Base-by-base conservation (phyloP, 805 yeast species). In the Candida boleticola region DNA sequence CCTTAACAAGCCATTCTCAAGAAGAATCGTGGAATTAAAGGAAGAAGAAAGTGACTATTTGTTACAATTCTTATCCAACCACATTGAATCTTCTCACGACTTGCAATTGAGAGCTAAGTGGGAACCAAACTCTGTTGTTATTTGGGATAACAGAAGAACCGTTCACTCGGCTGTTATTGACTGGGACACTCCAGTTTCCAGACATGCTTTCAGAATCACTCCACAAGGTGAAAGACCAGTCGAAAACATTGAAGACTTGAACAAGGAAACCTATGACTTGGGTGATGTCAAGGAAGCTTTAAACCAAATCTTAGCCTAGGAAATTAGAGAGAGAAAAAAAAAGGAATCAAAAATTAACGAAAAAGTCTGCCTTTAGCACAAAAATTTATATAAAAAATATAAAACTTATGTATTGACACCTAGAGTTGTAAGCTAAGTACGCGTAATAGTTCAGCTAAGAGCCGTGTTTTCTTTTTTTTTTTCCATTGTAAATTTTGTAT, bases 131-230 rank as follows among this genome's bases (percentile, higher is more conserved):
- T 76, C 89, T 1, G 83, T 85, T 39, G 87, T 82, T 16, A 61
- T 83, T 21, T 85, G 92, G 92, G 93, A 85, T 55, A 85, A 85
- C 70, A 79, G 93, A 58, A 70, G 83, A 55, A 76, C 80, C 7
- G 63, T 76, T 20, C 93, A 85, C 60, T 69, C 85, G 11, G 89
- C 89, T 13, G 71, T 81, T 14, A 74, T 79, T 42, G 92, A 85
- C 54, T 85, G 87, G 83, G 83, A 77, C 50, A 71, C 76, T 36
- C 82, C 84, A 14, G 77, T 73, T 30, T 71, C 79, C 19, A 77
- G 93, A 61, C 92, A 85, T 51, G 86, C 85, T 7, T 80, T 81
- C 55, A 76, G 92, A 61, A 76, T 85, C 44, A 83, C 89, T 14
- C 82, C 85, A 3, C 76, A 77, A 52, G 90, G 83, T 16, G 92